Evolutionary conservation across 139 green algal species (phyloP), one percentile per base, ranked within the genome.

Genomic region (Closterium sp.): DNA sequence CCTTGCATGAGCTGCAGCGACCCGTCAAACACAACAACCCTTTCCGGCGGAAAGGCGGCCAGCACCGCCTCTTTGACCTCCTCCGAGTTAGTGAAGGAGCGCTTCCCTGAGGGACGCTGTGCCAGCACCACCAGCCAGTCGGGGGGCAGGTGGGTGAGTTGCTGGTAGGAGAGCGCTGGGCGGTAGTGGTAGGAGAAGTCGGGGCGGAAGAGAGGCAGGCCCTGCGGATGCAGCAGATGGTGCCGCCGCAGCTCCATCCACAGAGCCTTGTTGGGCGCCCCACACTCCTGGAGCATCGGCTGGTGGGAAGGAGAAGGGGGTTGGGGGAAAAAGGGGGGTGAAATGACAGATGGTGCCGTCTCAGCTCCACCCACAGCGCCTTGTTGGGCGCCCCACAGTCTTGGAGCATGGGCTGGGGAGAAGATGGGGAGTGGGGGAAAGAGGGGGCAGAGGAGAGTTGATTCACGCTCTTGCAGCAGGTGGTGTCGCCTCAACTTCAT

Each of bases 61-160:
- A 30, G n/a, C 17, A 87, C 85, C 28, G 85, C 85, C 7, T 87
- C 85, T 17, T 30, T 31, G 32, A 87, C 28, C 85, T 87, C 28
- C 85, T 31, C 21, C 17, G 27, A 13, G 28, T 87, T 30, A 27
- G 7, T 19, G 10, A 87, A 19, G 28, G 28, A 30, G 85, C 85
- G 85, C 85, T 87, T 87, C 22, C 24, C 21, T 29, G 28, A 19
- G 27, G 85, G 85, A 2, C 85, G 85, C 21, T 29, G 85, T 4
- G 85, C n/a, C 85, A 87, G 9, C 28, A 87, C 28, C 21, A 87
- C 85, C 85, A 87, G 27, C 85, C 85, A 87, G 85, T 87, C 85
- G 2, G n/a, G 28, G 21, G 85, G 85, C 28, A 32, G 28, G 28
- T 19, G 28, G 28, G 22, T 31, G 28, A 87, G n/a, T 24, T 87